These are phyloP conservation scores for Rhizopogon roseolus DNA, from an alignment of 768 basidiomycete genomes.

Conservation along the genomic window DNA sequence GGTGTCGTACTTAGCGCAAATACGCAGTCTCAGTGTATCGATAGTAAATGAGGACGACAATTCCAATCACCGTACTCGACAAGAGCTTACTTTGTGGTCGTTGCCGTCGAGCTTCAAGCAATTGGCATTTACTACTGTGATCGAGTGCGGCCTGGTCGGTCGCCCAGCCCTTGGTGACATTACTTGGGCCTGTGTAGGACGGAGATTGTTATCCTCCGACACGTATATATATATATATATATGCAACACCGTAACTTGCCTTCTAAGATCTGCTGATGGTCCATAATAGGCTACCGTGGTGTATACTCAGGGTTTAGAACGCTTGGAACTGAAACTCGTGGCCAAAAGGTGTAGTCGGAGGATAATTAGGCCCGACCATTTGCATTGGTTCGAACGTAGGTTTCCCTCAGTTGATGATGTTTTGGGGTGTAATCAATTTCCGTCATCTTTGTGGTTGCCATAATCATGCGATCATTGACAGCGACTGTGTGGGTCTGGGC, in stretches of 20 bases:
- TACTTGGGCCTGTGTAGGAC: neutral
- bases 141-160: neutral
- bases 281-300: neutral
- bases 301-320: neutral
- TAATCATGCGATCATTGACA: neutral
- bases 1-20: neutral
- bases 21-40: neutral
- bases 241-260: neutral
- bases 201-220: neutral
- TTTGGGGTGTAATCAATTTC: neutral
- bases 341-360: neutral
- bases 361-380: slow-evolving; percentile 1
- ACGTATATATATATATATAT: neutral
- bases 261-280: neutral
- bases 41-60: neutral
- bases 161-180: neutral
- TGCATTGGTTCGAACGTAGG: neutral
- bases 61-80: neutral
- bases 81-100: neutral
- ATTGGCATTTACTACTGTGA: neutral
- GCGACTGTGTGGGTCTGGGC: neutral
- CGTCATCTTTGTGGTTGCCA: neutral
- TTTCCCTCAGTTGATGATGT: neutral
- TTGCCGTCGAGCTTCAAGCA: neutral
- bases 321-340: neutral